phyloP scores from a whole-genome alignment of 2,329 filamentous ascomycete species.

The Leptographium procerum region DNA sequence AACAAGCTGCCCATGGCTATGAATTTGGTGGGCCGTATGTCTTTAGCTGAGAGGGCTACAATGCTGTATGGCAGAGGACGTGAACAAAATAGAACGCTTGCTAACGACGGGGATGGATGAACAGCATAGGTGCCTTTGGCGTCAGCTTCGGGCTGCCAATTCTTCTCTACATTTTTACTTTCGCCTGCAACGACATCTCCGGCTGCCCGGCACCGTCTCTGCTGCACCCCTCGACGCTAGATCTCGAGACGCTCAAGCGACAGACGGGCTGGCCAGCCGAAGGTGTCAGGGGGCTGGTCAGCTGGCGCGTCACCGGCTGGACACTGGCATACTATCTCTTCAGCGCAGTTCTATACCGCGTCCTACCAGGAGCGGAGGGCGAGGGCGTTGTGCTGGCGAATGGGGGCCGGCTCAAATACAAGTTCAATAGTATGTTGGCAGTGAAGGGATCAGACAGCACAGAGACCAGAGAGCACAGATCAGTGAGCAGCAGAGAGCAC shows the following conservation, averaged over 20 bases:
- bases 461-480: not conserved
- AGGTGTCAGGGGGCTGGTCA: conserved; percentile 60
- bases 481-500: too few species aligned
- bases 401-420: conserved; percentile 69
- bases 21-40: conserved; percentile 40
- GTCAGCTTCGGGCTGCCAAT: conserved; percentile 75
- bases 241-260: conserved; percentile 59
- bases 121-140: conserved; percentile 60
- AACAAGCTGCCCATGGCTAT: conserved; percentile 27
- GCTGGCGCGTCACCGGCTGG: conserved; percentile 56
- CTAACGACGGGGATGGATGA: not conserved
- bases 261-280: conserved; percentile 72
- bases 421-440: conserved; percentile 54
- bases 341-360: conserved; percentile 60
- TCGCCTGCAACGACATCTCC: conserved; percentile 84
- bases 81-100: too few species aligned
- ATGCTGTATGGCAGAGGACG: not conserved
- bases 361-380: conserved; percentile 62
- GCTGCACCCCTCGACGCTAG: conserved; percentile 59
- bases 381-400: conserved; percentile 59
- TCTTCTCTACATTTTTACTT: conserved; percentile 67
- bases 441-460: not conserved
- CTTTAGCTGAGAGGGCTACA: not conserved
- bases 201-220: conserved; percentile 82
- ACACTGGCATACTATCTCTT: conserved; percentile 68